A percentile compares a stretch with the other conserved stretches of the same genome.
Evolutionary conservation across 1,284 basidiomycete species (phyloP).

Genomic region (Microbotryomycetes sp.): DNA sequence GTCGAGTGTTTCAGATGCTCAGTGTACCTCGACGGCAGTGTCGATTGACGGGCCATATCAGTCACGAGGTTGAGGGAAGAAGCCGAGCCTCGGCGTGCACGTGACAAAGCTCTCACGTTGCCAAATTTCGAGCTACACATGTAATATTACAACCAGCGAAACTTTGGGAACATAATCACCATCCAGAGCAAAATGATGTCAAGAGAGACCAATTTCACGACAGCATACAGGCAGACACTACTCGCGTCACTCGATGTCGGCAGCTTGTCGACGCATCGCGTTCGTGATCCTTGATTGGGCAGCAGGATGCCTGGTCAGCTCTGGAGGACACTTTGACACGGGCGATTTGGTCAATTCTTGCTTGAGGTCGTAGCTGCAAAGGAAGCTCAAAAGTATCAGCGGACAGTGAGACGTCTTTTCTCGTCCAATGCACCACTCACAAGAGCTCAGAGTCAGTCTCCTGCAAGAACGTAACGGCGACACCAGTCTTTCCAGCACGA

Average conservation of each 20-base stretch:
- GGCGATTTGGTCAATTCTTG: slow-evolving; percentile 92
- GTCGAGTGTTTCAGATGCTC: background rate
- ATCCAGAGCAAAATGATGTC: background rate
- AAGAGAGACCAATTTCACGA: no score
- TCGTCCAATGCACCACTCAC: slow-evolving; percentile 51
- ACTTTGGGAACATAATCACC: no score
- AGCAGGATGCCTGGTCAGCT: slow-evolving; percentile 80
- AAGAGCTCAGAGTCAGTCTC: slow-evolving; percentile 96
- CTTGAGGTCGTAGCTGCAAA: slow-evolving; percentile 73
- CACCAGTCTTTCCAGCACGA: slow-evolving; percentile 89
- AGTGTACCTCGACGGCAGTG: background rate
- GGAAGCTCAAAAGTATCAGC: slow-evolving; percentile 8
- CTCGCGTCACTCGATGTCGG: background rate
- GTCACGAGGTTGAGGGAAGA: background rate
- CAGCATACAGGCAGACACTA: no score
- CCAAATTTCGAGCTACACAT: no score
- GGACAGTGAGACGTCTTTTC: background rate
- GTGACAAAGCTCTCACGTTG: no score
- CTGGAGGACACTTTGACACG: slow-evolving; percentile 76
- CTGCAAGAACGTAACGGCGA: slow-evolving; percentile 88
- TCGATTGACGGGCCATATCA: background rate
- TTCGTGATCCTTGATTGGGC: slow-evolving; percentile 68
- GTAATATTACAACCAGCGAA: background rate
- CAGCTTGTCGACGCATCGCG: background rate
- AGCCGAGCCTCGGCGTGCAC: background rate